Conservation (phyloP, 2,329 filamentous ascomycete species). For the Fusarium sp. region DNA sequence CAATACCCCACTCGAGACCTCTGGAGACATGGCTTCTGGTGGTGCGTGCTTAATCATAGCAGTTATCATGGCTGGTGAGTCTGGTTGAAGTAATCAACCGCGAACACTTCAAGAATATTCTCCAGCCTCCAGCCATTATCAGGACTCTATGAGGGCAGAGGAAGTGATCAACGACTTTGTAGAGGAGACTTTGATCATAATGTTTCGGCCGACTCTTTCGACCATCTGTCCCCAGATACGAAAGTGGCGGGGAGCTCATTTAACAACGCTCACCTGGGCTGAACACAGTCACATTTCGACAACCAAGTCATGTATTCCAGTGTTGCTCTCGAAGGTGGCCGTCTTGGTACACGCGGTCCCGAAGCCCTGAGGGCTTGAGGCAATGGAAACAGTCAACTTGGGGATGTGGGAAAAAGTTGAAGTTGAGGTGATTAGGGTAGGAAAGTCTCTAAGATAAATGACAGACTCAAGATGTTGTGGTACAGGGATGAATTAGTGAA, state of each 20-base stretch:
- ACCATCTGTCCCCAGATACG: conserved; percentile 24
- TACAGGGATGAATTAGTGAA: conserved; percentile 7
- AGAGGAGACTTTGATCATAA: conserved; percentile 3
- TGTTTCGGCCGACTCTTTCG: conserved; percentile 23
- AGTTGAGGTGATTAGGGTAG: conserved; percentile 27
- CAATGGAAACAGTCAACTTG: conserved; percentile 15
- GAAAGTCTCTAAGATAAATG: conserved; percentile 27
- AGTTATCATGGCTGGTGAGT: conserved; percentile 18
- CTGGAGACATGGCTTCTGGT: conserved; percentile 42
- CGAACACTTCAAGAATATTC: background rate
- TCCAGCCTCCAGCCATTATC: conserved; percentile 5
- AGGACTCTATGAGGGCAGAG: background rate
- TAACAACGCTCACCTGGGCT: background rate
- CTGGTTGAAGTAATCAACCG: background rate
- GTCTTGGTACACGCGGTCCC: conserved; percentile 1
- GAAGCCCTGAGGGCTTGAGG: conserved; percentile 9
- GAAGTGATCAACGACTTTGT: background rate
- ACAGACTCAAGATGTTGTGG: conserved; percentile 27
- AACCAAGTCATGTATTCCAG: conserved; percentile 5
- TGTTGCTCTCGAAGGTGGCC: background rate
- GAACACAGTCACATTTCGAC: background rate
- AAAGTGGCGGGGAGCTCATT: conserved; percentile 26
- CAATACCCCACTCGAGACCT: conserved; percentile 45
- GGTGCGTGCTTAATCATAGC: conserved; percentile 28
- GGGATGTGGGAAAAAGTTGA: conserved; percentile 16